phyloP scores from a whole-genome alignment of 2,329 filamentous ascomycete species.

The Pestalotiopsis sp. region DNA sequence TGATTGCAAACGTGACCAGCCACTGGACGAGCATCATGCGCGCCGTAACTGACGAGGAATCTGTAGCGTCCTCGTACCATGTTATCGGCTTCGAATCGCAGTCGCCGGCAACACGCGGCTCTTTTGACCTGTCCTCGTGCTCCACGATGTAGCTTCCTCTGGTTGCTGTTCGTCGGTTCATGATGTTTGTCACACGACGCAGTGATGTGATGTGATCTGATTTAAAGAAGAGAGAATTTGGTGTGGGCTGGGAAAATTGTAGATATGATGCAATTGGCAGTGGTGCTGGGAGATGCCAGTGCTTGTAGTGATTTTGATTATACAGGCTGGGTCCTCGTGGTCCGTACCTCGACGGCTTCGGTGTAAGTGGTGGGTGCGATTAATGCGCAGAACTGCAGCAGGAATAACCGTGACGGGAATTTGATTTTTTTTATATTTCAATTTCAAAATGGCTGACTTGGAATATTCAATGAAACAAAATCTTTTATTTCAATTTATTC shows the following conservation, averaged over 20 bases:
- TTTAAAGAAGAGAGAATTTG: background rate
- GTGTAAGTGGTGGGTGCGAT: too few relatives aligned
- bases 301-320: too few relatives aligned
- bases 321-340: too few relatives aligned
- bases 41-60: slow-evolving; percentile 1
- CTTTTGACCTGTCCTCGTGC: slow-evolving; percentile 3
- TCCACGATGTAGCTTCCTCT: background rate
- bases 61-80: slow-evolving; percentile 10
- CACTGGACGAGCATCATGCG: slow-evolving; percentile 10
- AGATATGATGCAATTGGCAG: background rate
- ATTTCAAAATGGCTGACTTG: background rate
- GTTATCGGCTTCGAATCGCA: slow-evolving; percentile 1
- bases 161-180: background rate
- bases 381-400: too few relatives aligned
- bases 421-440: background rate
- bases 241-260: background rate
- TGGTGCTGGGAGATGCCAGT: too few relatives aligned
- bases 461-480: background rate
- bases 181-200: background rate
- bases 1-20: background rate
- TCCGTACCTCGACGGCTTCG: too few relatives aligned
- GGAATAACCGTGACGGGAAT: too few relatives aligned
- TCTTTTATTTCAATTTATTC: background rate
- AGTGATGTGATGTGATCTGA: background rate
- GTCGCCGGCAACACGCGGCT: slow-evolving; percentile 2